Conservation (phyloP, 768 basidiomycete genomes). For the Tephrocybe rancida region DNA sequence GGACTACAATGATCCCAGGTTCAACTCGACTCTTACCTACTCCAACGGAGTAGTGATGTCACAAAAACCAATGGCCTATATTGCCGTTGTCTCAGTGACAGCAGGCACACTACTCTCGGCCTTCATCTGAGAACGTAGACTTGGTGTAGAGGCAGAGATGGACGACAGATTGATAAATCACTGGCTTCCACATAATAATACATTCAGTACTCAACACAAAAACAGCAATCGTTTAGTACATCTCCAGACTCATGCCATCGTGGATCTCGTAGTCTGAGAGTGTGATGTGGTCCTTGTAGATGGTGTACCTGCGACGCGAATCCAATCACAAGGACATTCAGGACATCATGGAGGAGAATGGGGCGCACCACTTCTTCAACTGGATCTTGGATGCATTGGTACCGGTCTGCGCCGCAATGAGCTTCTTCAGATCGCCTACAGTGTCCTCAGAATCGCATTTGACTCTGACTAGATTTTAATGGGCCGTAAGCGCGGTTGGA, state of each 20-base stretch:
- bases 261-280: slow-evolving; percentile 91
- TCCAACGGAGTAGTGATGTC: background rate
- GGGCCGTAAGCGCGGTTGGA: slow-evolving; percentile 1
- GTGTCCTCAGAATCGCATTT: slow-evolving; percentile 97
- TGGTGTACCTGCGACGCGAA: slow-evolving; percentile 71
- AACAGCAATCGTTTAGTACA: slow-evolving; percentile 61
- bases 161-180: background rate
- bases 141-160: background rate
- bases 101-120: slow-evolving; percentile 4
- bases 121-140: background rate
- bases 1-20: slow-evolving; percentile 5
- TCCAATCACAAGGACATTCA: background rate
- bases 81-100: background rate
- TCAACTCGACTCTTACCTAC: slow-evolving; percentile 4
- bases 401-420: slow-evolving; percentile 96
- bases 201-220: background rate
- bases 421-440: slow-evolving; percentile 94
- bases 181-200: background rate
- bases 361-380: slow-evolving; percentile 92
- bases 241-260: slow-evolving; percentile 92
- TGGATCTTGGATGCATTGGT: slow-evolving; percentile 85
- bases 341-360: background rate
- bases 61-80: background rate
- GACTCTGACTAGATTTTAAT: slow-evolving; percentile 73
- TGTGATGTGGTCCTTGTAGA: slow-evolving; percentile 96